phyloP scores from a whole-genome alignment of 148 eudicot genomes.

The Rhododendron kiyosumense region DNA sequence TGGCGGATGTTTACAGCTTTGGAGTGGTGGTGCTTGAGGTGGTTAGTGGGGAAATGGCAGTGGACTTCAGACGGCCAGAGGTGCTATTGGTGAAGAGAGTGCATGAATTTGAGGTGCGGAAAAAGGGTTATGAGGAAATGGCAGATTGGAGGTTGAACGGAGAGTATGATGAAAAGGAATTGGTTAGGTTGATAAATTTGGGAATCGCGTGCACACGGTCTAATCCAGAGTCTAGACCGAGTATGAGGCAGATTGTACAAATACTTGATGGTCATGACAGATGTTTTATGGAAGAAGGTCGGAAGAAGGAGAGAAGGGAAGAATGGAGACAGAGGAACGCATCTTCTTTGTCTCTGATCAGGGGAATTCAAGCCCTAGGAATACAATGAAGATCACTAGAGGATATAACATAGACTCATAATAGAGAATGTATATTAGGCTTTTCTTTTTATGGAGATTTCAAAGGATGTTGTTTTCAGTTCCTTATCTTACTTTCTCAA shows the following conservation, averaged over 20 bases:
- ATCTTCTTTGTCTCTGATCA: slow-evolving; percentile 48
- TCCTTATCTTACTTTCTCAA: neutral
- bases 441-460: neutral
- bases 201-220: slow-evolving; percentile 86
- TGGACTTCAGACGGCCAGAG: slow-evolving; percentile 68
- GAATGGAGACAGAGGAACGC: slow-evolving; percentile 76
- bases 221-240: slow-evolving; percentile 60
- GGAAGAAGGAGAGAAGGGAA: slow-evolving; percentile 40
- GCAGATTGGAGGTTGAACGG: slow-evolving; percentile 62
- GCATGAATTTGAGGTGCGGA: slow-evolving; percentile 44
- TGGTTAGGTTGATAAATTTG: slow-evolving; percentile 53
- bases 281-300: slow-evolving; percentile 39
- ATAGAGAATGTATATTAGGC: neutral
- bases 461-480: neutral
- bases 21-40: slow-evolving; percentile 90
- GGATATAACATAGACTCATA: neutral
- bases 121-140: slow-evolving; percentile 44
- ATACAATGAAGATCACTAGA: slow-evolving; percentile 44
- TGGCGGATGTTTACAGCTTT: slow-evolving; percentile 87
- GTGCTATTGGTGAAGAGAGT: slow-evolving; percentile 57
- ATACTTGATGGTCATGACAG: slow-evolving; percentile 71
- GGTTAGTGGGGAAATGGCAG: slow-evolving; percentile 75
- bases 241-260: slow-evolving; percentile 66
- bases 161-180: slow-evolving; percentile 42
- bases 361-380: slow-evolving; percentile 85